Evolutionary conservation across 83 land plant genomes (phyloP).

Genomic region (Thuja plicata): DNA sequence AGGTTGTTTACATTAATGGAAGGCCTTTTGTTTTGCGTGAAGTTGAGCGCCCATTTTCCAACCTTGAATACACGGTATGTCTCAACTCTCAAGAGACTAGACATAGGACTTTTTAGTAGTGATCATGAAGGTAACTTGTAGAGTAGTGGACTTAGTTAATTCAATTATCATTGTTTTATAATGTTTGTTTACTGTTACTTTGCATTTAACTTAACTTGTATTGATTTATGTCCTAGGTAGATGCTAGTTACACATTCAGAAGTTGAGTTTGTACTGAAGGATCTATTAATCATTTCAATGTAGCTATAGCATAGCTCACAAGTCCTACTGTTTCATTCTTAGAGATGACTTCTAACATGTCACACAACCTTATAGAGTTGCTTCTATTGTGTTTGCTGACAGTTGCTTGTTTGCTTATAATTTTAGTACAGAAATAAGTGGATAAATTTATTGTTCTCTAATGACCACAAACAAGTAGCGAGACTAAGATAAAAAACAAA

Average conservation of each 20-base stretch:
- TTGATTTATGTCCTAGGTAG: neutral
- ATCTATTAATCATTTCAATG: neutral
- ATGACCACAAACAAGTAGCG: neutral
- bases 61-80: constrained; percentile 93
- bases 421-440: neutral
- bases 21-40: constrained; percentile 98
- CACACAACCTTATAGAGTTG: neutral
- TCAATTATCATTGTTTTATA: neutral
- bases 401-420: neutral
- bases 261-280: neutral
- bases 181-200: constrained; percentile 6
- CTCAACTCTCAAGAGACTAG: neutral
- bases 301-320: neutral
- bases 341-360: neutral
- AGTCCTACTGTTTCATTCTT: neutral
- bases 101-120: neutral
- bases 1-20: constrained; percentile 95
- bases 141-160: neutral
- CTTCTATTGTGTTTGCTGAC: neutral
- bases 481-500: neutral
- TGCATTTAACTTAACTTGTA: neutral
- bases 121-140: neutral
- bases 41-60: constrained; percentile 92
- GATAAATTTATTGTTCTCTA: neutral
- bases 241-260: neutral